Evolutionary conservation across 2,329 filamentous ascomycete genomes (phyloP).

Genomic region (Leptographium flavum): DNA sequence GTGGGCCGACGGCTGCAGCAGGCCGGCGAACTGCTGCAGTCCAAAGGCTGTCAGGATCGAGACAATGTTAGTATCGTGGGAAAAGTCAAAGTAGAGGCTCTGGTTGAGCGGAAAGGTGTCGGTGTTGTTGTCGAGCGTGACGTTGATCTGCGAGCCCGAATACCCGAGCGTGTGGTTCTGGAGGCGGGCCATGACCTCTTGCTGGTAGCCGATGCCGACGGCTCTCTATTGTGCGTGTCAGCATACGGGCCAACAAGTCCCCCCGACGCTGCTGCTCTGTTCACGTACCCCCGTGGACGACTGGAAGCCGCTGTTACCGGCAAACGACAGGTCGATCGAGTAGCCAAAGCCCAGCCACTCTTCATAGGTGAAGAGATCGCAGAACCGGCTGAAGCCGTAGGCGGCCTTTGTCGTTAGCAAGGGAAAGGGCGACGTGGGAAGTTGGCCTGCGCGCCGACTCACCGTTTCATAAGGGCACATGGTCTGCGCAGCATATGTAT

Average conservation of each 20-base stretch:
- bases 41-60: slow-evolving; percentile 59
- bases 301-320: slow-evolving; percentile 45
- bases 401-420: slow-evolving; percentile 31
- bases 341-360: slow-evolving; percentile 66
- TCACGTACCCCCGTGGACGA: slow-evolving; percentile 44
- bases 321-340: slow-evolving; percentile 51
- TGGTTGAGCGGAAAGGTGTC: slow-evolving; percentile 62
- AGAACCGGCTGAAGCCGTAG: slow-evolving; percentile 61
- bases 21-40: slow-evolving; percentile 50
- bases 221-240: slow-evolving; percentile 33
- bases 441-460: slow-evolving; percentile 1
- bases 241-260: background rate
- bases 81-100: slow-evolving; percentile 62
- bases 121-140: slow-evolving; percentile 53
- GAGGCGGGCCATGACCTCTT: slow-evolving; percentile 58
- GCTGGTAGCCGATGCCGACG: slow-evolving; percentile 58
- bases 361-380: slow-evolving; percentile 57
- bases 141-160: slow-evolving; percentile 47
- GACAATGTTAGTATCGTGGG: slow-evolving; percentile 62
- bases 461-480: slow-evolving; percentile 65
- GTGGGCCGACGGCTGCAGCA: slow-evolving; percentile 40
- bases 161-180: slow-evolving; percentile 50
- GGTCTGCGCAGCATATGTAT: slow-evolving; percentile 54
- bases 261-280: background rate
- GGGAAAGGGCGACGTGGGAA: background rate